A percentile compares a stretch with the other conserved stretches of the same genome.
Evolutionary conservation across 2,329 filamentous ascomycete genomes (phyloP).

Genomic region (Colletotrichum sp.): DNA sequence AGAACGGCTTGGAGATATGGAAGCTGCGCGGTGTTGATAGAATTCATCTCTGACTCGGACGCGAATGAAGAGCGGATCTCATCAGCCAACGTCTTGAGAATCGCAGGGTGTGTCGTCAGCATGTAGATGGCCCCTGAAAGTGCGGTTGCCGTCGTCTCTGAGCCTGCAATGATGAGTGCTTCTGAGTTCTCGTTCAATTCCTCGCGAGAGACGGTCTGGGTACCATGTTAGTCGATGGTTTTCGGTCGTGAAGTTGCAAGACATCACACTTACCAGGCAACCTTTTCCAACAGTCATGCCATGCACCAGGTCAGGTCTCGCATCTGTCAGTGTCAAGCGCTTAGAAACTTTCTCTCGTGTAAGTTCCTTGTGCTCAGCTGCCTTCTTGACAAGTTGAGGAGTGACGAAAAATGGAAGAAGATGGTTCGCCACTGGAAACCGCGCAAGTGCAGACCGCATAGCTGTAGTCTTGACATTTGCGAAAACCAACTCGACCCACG

Average conservation of each 20-base stretch:
- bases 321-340: neutral
- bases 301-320: neutral
- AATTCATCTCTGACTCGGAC: conserved; percentile 27
- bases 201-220: neutral
- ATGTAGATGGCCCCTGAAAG: conserved; percentile 44
- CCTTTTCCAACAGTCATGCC: neutral
- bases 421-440: neutral
- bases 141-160: conserved; percentile 49
- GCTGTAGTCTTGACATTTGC: neutral
- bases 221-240: neutral
- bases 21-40: conserved; percentile 20
- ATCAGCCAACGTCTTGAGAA: conserved; percentile 30
- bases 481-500: conserved; percentile 22
- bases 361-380: neutral
- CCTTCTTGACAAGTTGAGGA: neutral
- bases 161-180: conserved; percentile 38
- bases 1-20: conserved; percentile 43
- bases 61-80: conserved; percentile 45
- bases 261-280: neutral
- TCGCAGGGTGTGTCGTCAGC: conserved; percentile 34
- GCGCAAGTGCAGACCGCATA: neutral
- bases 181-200: neutral
- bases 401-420: neutral
- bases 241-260: neutral
- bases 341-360: neutral